Evolutionary conservation across 352 stramenopile species (phyloP), one percentile per base, ranked within the genome.

Genomic region (Globisporangium takayamanum): DNA sequence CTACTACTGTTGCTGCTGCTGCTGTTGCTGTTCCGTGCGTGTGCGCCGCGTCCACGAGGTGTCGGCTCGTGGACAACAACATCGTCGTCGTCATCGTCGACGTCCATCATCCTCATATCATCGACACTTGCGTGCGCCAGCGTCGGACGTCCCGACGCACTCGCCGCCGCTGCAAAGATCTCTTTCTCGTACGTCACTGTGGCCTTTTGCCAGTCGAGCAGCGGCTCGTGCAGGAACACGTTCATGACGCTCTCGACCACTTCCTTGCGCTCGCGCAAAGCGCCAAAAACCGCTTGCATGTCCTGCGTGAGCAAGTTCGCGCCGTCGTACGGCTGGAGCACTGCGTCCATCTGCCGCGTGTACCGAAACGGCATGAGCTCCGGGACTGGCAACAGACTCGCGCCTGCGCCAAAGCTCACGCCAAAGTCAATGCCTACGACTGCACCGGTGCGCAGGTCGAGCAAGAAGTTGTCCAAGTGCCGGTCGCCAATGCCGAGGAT

Each of bases 371-470:
- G 90, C 18, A 96, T 89, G 25, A 97, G 66, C 69, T 97, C 90
- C 0, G 90, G 90, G 2, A 97, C 85, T 7, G 84, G 81, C 22
- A 97, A 60, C 45, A 87, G 63, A 60, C 86, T 91, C 25, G 85
- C 85, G 3, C 84, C 80, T 15, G 83, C 85, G 18, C 90, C 89
- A 72, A 97, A 97, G 60, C 89, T 95, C 55, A 95, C 84, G 15
- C 90, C 90, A 64, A 97, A 97, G 60, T 97, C 90, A 39, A 97
- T 97, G 42, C 85, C 87, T 50, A 97, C 87, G 30, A 97, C 72
- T 22, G 69, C 68, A 1, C 84, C 88, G n/a, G 67, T 84, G 7
- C 57, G 59, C 42, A 85, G 66, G 57, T 96, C 84, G 1, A 97
- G 71, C 10, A 97, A 60, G 55, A 97, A 96, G 56, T 97, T 97